These are phyloP conservation scores for Phytophthora citricola DNA, from an alignment of 352 stramenopile genomes.

Conservation along the genomic window DNA sequence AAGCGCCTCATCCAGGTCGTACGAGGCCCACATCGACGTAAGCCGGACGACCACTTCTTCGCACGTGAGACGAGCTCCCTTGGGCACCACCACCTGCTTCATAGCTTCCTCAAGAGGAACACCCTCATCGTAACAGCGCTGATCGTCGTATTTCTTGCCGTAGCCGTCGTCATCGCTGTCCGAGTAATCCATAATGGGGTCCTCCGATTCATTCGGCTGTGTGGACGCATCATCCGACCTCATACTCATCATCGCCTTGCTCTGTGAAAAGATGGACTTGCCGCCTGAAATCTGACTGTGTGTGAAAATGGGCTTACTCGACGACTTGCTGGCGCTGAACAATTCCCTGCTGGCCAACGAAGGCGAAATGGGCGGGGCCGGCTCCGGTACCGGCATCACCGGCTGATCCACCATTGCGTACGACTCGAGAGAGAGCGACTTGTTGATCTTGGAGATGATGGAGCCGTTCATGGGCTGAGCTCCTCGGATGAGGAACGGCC, in stretches of 20 bases:
- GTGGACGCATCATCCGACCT: conserved; percentile 48
- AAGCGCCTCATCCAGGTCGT: conserved; percentile 66
- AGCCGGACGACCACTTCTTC: conserved; percentile 81
- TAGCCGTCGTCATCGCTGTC: conserved; percentile 53
- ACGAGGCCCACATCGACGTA: conserved; percentile 83
- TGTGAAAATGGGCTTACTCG: conserved; percentile 46
- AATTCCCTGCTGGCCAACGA: conserved; percentile 32
- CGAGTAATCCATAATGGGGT: conserved; percentile 48
- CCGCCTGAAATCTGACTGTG: conserved; percentile 38
- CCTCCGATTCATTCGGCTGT: conserved; percentile 64
- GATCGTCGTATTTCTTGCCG: conserved; percentile 59
- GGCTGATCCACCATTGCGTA: conserved; percentile 60
- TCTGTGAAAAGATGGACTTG: conserved; percentile 43
- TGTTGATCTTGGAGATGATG: conserved; percentile 75
- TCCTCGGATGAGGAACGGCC: conserved; percentile 80
- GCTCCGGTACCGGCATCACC: conserved; percentile 36
- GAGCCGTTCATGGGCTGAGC: conserved; percentile 77
- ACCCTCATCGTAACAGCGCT: conserved; percentile 71
- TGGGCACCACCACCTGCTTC: conserved; percentile 78
- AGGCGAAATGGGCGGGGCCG: conserved; percentile 40
- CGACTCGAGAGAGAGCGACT: conserved; percentile 73
- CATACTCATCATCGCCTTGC: conserved; percentile 43
- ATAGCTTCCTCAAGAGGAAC: conserved; percentile 77
- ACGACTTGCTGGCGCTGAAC: conserved; percentile 48
- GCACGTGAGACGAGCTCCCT: conserved; percentile 60